A percentile compares a stretch with the other conserved stretches of the same genome.
Evolutionary conservation across 352 stramenopile genomes (phyloP).

Genomic region (Phytophthora niederhauseri): DNA sequence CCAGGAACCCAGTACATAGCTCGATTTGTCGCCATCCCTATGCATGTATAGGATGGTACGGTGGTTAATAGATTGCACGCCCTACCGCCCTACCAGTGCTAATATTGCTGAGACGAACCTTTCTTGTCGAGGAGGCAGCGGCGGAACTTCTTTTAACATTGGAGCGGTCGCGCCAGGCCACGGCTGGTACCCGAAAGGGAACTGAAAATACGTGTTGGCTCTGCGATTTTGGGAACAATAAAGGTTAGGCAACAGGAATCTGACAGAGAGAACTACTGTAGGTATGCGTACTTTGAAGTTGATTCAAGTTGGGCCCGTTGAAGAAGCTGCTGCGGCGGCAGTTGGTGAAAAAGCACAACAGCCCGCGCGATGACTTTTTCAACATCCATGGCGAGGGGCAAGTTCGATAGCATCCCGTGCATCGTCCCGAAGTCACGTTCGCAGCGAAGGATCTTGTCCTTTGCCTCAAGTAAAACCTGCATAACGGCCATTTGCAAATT

Average conservation of each 20-base stretch:
- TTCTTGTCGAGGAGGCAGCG: conserved; percentile 32
- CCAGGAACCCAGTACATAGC: conserved; percentile 25
- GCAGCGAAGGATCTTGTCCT: conserved; percentile 61
- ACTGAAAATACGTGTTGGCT: conserved; percentile 41
- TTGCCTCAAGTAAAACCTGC: conserved; percentile 61
- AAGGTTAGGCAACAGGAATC: background rate
- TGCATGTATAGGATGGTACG: background rate
- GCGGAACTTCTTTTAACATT: conserved; percentile 30
- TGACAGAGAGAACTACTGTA: background rate
- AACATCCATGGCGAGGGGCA: conserved; percentile 76
- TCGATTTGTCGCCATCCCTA: conserved; percentile 23
- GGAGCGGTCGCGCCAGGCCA: conserved; percentile 37
- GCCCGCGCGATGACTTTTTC: conserved; percentile 64
- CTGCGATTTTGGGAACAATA: conserved; percentile 20
- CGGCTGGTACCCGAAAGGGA: conserved; percentile 42
- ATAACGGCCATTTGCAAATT: background rate
- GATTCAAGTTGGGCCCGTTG: conserved; percentile 28
- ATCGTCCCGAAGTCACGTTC: conserved; percentile 83
- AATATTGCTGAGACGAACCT: conserved; percentile 20
- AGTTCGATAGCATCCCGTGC: conserved; percentile 73
- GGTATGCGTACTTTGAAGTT: conserved; percentile 23
- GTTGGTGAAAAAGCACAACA: conserved; percentile 63
- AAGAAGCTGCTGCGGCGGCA: conserved; percentile 47
- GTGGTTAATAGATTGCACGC: background rate
- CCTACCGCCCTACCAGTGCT: background rate